Percentiles rank a stretch among this genome's conserved stretches.
Evolutionary conservation across 352 stramenopile genomes (phyloP).

Genomic region (Blastocystis sp.): DNA sequence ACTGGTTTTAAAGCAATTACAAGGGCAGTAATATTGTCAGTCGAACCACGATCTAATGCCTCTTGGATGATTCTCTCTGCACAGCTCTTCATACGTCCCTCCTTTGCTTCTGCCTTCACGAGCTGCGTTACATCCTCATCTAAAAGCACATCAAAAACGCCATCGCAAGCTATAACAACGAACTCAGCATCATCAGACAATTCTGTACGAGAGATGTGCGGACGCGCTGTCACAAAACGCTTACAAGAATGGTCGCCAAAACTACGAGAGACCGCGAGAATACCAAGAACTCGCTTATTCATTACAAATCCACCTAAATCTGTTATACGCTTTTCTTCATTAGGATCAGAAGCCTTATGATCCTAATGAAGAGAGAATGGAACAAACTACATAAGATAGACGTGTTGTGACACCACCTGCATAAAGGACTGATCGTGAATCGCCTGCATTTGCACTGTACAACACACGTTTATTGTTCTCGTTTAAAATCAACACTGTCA

Average conservation of each 20-base stretch:
- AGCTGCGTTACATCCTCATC: constrained; percentile 30
- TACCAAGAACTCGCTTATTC: constrained; percentile 45
- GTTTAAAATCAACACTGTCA: constrained; percentile 5
- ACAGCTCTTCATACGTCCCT: not conserved
- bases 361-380: not conserved
- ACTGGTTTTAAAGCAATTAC: constrained; percentile 36
- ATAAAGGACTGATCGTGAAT: constrained; percentile 49
- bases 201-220: not conserved
- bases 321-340: constrained; percentile 21
- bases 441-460: constrained; percentile 55
- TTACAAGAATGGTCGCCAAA: constrained; percentile 60
- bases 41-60: constrained; percentile 39
- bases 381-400: not conserved
- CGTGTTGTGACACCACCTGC: not conserved
- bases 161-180: constrained; percentile 41
- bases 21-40: constrained; percentile 56
- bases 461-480: constrained; percentile 39
- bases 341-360: constrained; percentile 46
- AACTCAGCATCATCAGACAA: constrained; percentile 29
- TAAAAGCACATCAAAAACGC: constrained; percentile 52
- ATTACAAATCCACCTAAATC: constrained; percentile 28
- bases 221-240: constrained; percentile 27
- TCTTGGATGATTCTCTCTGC: constrained; percentile 43
- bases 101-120: not conserved
- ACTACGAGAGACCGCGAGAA: constrained; percentile 49